Evolutionary conservation across 345 rosid genomes (phyloP).

Genomic region (Excoecaria agallocha): DNA sequence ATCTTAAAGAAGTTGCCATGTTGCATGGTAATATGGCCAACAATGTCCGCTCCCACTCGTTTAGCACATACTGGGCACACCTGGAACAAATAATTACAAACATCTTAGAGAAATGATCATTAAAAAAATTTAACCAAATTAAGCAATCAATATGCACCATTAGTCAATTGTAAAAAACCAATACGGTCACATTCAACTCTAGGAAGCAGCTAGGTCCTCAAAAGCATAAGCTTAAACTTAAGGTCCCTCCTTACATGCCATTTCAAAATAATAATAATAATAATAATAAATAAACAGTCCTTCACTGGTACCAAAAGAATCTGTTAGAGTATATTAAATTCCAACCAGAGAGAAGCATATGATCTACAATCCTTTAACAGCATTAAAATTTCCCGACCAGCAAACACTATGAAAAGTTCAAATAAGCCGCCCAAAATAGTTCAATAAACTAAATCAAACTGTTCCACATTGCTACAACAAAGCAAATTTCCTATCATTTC

Average conservation of each 20-base stretch:
- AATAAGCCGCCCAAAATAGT: neutral
- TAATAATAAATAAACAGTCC: neutral
- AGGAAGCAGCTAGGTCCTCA: neutral
- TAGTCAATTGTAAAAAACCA: neutral
- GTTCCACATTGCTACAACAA: neutral
- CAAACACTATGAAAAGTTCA: neutral
- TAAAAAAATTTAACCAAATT: neutral
- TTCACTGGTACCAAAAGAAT: neutral
- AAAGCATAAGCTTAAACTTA: neutral
- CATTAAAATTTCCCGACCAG: neutral
- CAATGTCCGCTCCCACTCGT: conserved; percentile 66
- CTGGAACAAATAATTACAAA: conserved; percentile 39
- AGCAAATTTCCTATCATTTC: too few species aligned
- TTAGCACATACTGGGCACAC: conserved; percentile 73
- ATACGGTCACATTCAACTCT: neutral
- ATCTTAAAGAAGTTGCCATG: conserved; percentile 71
- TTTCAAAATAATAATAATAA: too few species aligned
- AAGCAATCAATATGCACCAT: neutral
- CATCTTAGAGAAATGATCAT: neutral
- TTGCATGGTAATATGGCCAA: conserved; percentile 68
- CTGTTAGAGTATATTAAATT: neutral
- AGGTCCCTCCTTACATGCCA: neutral
- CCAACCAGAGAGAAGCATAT: neutral
- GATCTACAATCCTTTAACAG: neutral
- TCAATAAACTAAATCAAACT: neutral